phyloP scores from a whole-genome alignment of 2,329 filamentous ascomycete species.

The Ophiostoma ips region DNA sequence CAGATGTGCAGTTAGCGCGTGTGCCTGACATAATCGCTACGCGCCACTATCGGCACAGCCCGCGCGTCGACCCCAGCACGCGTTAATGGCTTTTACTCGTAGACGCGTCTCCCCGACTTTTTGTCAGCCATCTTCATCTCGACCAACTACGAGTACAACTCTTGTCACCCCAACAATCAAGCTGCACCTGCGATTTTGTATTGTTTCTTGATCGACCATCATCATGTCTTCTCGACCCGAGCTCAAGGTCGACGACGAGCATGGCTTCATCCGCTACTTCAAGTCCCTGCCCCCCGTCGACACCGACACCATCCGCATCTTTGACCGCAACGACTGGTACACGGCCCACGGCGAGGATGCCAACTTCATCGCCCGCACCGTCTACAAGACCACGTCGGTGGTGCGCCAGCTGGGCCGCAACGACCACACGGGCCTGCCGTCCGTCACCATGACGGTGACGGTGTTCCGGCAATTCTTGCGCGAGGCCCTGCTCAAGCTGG shows the following conservation, averaged over 20 bases:
- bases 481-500: conserved; percentile 81
- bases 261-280: conserved; percentile 93
- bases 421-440: conserved; percentile 72
- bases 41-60: background rate
- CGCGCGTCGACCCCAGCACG: background rate
- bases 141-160: too few relatives aligned
- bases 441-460: conserved; percentile 88
- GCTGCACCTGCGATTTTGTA: background rate
- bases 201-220: conserved; percentile 19
- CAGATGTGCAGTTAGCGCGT: too few relatives aligned
- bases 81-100: background rate
- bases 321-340: conserved; percentile 90
- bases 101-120: background rate
- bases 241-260: conserved; percentile 85
- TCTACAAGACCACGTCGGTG: conserved; percentile 97
- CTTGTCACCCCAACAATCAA: background rate
- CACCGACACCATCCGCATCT: conserved; percentile 71
- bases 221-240: conserved; percentile 58
- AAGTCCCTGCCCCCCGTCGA: conserved; percentile 63
- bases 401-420: conserved; percentile 76
- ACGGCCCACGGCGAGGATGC: conserved; percentile 85
- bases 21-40: too few relatives aligned
- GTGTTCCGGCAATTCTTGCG: conserved; percentile 92
- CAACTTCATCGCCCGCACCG: conserved; percentile 65
- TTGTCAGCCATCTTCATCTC: background rate